A percentile compares a stretch with the other conserved stretches of the same genome.
phyloP scores from a whole-genome alignment of 2,329 filamentous ascomycete species.

The Epichloe baconii region DNA sequence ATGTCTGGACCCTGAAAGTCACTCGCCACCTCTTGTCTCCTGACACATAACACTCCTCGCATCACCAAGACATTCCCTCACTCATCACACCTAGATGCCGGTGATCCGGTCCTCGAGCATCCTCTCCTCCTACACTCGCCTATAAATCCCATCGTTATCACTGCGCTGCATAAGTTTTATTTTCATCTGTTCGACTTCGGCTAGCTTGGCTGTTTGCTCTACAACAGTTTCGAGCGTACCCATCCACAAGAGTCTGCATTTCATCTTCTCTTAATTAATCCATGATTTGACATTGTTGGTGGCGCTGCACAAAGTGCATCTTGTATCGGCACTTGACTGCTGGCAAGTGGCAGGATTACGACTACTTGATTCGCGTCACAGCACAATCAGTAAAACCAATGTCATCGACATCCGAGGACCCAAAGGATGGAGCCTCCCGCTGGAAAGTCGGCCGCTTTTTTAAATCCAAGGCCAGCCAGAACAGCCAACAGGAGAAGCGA shows the following conservation, averaged over 20 bases:
- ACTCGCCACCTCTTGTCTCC: neutral
- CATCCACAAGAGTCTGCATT: neutral
- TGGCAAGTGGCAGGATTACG: neutral
- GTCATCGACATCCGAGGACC: conserved; percentile 2
- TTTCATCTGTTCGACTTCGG: neutral
- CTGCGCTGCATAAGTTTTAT: neutral
- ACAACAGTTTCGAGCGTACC: neutral
- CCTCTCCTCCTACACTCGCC: neutral
- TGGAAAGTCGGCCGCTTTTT: conserved; percentile 2
- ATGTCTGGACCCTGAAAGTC: neutral
- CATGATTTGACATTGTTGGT: neutral
- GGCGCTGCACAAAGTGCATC: neutral
- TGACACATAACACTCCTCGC: neutral
- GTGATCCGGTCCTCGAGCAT: neutral
- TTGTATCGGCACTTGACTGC: neutral
- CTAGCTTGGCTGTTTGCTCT: too few species aligned
- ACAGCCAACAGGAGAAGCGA: neutral
- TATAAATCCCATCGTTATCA: neutral
- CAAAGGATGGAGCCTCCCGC: neutral
- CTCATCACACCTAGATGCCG: neutral
- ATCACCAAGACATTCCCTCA: neutral
- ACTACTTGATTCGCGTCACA: neutral
- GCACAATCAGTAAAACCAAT: neutral
- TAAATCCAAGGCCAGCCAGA: neutral
- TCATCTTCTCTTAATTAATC: neutral